Evolutionary conservation across 2,329 filamentous ascomycete species (phyloP).

Genomic region (Aspergillus transmontanensis): DNA sequence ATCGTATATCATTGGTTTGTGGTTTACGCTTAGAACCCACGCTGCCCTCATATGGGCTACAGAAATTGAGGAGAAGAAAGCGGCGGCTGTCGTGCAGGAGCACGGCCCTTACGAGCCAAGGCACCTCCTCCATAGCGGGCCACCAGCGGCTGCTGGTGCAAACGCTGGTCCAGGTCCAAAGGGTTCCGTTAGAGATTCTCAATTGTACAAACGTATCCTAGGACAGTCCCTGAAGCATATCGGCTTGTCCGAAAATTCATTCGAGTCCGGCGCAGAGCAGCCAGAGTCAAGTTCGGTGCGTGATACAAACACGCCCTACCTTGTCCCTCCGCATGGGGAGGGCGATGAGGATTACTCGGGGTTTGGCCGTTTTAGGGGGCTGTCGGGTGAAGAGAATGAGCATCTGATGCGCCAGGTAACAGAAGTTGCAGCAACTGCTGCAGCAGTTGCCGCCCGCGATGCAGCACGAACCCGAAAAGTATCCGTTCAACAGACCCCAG

Average conservation of each 20-base stretch:
- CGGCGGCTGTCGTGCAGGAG: constrained; percentile 36
- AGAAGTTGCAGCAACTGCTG: constrained; percentile 90
- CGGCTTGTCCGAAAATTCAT: constrained; percentile 64
- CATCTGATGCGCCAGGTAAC: constrained; percentile 82
- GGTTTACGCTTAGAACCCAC: constrained; percentile 94
- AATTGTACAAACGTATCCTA: constrained; percentile 89
- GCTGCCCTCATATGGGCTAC: constrained; percentile 96
- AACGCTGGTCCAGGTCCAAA: constrained; percentile 56
- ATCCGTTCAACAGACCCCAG: constrained; percentile 41
- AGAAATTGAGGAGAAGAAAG: constrained; percentile 76
- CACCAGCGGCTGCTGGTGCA: constrained; percentile 34
- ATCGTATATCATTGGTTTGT: constrained; percentile 88
- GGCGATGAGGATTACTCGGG: constrained; percentile 41
- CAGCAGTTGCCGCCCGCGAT: constrained; percentile 82
- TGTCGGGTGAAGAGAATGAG: constrained; percentile 81
- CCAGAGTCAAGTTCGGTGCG: constrained; percentile 24
- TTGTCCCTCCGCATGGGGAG: constrained; percentile 71
- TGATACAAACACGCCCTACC: constrained; percentile 55
- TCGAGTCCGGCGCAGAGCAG: constrained; percentile 37
- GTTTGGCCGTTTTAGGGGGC: constrained; percentile 55
- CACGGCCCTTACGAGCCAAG: constrained; percentile 38
- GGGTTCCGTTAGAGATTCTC: constrained; percentile 79
- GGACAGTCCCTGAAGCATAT: constrained; percentile 86
- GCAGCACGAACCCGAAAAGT: constrained; percentile 58
- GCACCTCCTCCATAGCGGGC: constrained; percentile 32